These are phyloP conservation scores for Fusarium solani-melongenae DNA, from an alignment of 2,329 filamentous ascomycete species.

Conservation along the genomic window DNA sequence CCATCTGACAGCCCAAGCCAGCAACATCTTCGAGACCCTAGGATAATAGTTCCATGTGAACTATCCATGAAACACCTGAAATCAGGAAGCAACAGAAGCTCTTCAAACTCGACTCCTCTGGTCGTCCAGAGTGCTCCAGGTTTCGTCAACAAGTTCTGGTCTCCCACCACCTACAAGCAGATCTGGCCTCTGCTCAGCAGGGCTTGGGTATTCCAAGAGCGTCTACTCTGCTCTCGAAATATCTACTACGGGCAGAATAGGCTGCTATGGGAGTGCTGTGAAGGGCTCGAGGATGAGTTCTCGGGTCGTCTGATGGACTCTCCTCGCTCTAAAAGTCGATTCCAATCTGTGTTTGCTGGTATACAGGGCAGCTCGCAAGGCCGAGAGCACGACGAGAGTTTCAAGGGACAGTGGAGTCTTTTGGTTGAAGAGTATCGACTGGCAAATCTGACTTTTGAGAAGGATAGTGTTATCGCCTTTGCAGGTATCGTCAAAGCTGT, in stretches of 20 bases:
- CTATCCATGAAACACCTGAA: background rate
- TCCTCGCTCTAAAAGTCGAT: background rate
- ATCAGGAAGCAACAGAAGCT: background rate
- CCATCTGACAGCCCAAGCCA: background rate
- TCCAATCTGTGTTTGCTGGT: conserved; percentile 12
- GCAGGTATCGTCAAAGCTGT: background rate
- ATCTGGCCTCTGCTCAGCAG: background rate
- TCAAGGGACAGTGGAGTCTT: conserved; percentile 3
- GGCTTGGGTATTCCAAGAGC: background rate
- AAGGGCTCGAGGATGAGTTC: conserved; percentile 9
- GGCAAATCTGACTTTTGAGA: background rate
- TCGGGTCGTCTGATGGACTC: background rate
- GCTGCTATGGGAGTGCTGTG: conserved; percentile 18
- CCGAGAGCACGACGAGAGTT: background rate
- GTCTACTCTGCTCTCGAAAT: background rate
- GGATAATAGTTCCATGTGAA: background rate
- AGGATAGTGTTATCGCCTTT: background rate
- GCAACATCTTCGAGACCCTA: background rate
- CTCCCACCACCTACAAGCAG: background rate
- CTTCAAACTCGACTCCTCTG: background rate
- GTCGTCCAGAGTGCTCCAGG: background rate
- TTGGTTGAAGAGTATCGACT: conserved; percentile 10
- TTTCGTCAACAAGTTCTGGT: background rate
- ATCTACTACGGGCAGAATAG: conserved; percentile 10
- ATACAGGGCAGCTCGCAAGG: background rate